Conservation (phyloP, 345 rosid species). For the Linum tenue region DNA sequence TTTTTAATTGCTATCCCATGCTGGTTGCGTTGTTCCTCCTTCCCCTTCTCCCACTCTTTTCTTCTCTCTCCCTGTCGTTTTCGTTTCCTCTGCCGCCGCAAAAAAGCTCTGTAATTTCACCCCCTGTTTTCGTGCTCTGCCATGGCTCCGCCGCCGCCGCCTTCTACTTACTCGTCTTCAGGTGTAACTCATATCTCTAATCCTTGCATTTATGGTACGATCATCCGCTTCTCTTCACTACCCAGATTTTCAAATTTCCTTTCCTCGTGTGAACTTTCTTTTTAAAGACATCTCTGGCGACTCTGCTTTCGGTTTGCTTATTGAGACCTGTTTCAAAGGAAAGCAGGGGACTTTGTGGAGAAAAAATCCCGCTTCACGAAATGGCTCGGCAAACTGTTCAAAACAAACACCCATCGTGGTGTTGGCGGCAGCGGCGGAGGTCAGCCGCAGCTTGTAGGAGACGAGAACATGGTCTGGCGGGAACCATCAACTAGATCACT, state of each 20-base stretch:
- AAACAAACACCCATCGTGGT: constrained; percentile 40
- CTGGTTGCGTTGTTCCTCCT: constrained; percentile 15
- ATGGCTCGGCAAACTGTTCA: constrained; percentile 88
- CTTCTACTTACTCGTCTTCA: constrained; percentile 11
- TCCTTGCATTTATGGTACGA: constrained; percentile 71
- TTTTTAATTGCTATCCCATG: constrained; percentile 24
- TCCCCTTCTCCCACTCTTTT: constrained; percentile 11
- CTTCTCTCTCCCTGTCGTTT: constrained; percentile 27
- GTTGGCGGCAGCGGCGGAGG: constrained; percentile 17
- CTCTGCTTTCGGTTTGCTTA: constrained; percentile 1
- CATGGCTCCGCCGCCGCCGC: constrained; percentile 47
- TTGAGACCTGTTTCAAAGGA: constrained; percentile 18
- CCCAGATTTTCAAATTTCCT: neutral
- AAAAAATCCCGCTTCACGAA: constrained; percentile 76
- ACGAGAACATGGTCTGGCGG: constrained; percentile 67
- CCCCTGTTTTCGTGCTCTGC: constrained; percentile 8
- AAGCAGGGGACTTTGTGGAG: constrained; percentile 73
- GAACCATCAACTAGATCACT: constrained; percentile 42
- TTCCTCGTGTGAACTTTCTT: neutral
- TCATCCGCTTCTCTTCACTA: constrained; percentile 4
- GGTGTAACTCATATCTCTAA: constrained; percentile 56
- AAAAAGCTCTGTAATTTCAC: constrained; percentile 1
- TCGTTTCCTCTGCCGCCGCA: constrained; percentile 19
- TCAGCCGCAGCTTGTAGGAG: constrained; percentile 64
- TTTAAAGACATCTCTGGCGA: neutral